Evolutionary conservation across 2,329 filamentous ascomycete species (phyloP), one percentile per base, ranked within the genome.

Genomic region (Cladophialophora yegresii): DNA sequence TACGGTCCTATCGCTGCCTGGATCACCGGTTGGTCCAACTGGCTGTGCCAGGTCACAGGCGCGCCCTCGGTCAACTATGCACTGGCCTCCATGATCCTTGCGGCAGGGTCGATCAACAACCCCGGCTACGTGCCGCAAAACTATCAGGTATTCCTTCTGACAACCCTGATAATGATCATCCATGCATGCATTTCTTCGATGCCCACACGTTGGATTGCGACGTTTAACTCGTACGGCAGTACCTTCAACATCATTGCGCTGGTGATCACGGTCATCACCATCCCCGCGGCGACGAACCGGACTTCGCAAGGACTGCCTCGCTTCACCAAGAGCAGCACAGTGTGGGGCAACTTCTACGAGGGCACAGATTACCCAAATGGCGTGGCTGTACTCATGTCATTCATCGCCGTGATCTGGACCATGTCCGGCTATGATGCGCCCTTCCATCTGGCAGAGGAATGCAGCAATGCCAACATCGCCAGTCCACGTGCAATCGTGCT

Each of bases 381-480:
- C 20, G 78, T 91, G 22, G 84, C 86, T 0, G 81, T 91, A 0
- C 78, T 91, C 28, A 90, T 91, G 88, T 85, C 83, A 23, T 92
- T 91, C 73, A 83, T 89, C 50, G 83, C 84, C 30, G 87, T 89
- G 36, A 88, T 89, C 67, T 89, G 87, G 87, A 89, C 86, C 4
- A 86, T 86, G 80, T 81, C 81, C 5, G 86, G 87, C 47, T 89
- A 89, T 72, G 87, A 90, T 74, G 83, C 83, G 0, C 85, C 88
- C 0, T 91, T 91, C 74, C 89, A 91, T 76, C 76, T 91, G n/a
- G 83, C 86, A 3, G 89, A 92, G 72, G 89, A 92, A 75, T 91
- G 89, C 75, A 87, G 85, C 65, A 91, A 91, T 70, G 89, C 89
- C 30, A 86, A 84, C 69, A 77, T 91, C 53, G 88, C 89, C 32